phyloP scores from a whole-genome alignment of 768 basidiomycete species.

The Boletus rufocinnamomeus region DNA sequence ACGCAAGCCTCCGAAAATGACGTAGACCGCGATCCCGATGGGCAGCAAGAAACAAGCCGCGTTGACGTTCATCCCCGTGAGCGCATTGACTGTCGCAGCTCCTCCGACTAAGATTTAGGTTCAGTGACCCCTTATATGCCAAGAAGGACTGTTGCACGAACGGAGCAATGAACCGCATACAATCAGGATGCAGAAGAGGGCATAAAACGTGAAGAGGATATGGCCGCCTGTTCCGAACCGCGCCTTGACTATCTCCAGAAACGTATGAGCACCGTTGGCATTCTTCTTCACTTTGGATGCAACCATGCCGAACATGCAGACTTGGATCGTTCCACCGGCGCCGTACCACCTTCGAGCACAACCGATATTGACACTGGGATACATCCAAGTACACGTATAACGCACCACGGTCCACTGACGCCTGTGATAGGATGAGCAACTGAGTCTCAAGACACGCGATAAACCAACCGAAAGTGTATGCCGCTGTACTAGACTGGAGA shows the following conservation, averaged over 20 bases:
- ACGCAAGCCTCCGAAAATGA: conserved; percentile 44
- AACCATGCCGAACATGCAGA: conserved; percentile 53
- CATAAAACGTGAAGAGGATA: no score
- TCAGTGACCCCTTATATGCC: neutral
- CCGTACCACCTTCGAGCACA: conserved; percentile 47
- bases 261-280: conserved; percentile 58
- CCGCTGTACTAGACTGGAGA: conserved; percentile 52
- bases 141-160: conserved; percentile 24
- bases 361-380: neutral
- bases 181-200: conserved; percentile 50
- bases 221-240: conserved; percentile 49
- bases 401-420: conserved; percentile 50
- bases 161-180: conserved; percentile 53
- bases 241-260: conserved; percentile 55
- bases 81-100: conserved; percentile 45
- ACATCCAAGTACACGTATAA: neutral
- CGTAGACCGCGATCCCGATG: conserved; percentile 45
- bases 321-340: conserved; percentile 54
- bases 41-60: conserved; percentile 51
- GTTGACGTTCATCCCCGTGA: conserved; percentile 47
- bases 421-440: conserved; percentile 26
- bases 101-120: conserved; percentile 39
- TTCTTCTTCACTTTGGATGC: conserved; percentile 61
- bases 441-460: neutral
- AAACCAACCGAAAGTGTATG: conserved; percentile 45